These are phyloP conservation scores for Candida sanyiensis DNA, from an alignment of 805 yeast species.

Conservation along the genomic window DNA sequence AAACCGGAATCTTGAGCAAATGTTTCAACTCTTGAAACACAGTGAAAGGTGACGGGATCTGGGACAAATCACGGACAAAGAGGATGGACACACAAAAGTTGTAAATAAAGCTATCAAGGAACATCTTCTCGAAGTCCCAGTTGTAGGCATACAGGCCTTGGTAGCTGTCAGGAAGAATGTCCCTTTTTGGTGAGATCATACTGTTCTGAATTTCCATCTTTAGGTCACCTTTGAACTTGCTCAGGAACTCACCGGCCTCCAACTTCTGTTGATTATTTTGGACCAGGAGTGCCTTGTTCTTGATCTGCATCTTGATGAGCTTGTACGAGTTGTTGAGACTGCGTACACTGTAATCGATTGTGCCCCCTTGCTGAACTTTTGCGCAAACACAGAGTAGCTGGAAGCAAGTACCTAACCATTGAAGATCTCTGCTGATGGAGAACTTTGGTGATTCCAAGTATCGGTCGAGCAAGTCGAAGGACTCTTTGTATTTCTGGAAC, in stretches of 20 bases:
- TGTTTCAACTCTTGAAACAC: constrained; percentile 31
- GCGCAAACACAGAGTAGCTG: constrained; percentile 36
- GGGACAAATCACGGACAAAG: constrained; percentile 29
- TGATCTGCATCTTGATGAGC: constrained; percentile 28
- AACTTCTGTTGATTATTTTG: not conserved
- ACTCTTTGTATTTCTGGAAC: constrained; percentile 23
- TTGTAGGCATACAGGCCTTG: not conserved
- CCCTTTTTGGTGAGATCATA: constrained; percentile 7
- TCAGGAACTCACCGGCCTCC: not conserved
- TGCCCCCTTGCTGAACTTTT: constrained; percentile 26
- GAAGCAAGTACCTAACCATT: constrained; percentile 37
- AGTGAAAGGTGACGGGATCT: constrained; percentile 38
- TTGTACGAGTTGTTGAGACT: constrained; percentile 33
- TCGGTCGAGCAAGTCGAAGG: constrained; percentile 13
- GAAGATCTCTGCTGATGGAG: constrained; percentile 18
- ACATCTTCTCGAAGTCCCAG: constrained; percentile 12
- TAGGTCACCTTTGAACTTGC: not conserved
- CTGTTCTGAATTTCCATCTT: constrained; percentile 21
- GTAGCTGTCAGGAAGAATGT: not conserved
- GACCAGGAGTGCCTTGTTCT: not conserved
- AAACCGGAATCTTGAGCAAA: constrained; percentile 31
- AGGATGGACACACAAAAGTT: constrained; percentile 36
- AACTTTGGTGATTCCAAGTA: constrained; percentile 4
- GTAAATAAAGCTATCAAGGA: constrained; percentile 39
- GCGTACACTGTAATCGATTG: constrained; percentile 9